Conservation (phyloP, 1,284 basidiomycete genomes). For the Ganoderma lingzhi region DNA sequence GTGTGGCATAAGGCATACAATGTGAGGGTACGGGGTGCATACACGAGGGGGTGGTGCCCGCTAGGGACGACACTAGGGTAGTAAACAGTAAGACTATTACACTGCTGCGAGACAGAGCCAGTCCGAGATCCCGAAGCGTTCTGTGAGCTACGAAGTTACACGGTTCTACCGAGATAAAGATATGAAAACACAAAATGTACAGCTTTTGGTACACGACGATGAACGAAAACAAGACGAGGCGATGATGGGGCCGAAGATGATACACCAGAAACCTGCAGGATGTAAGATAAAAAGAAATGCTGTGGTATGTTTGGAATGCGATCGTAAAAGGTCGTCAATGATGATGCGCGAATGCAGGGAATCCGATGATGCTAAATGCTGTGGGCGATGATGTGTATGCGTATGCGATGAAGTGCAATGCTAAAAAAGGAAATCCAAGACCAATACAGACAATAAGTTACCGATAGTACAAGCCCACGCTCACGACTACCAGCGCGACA, state of each 20-base stretch:
- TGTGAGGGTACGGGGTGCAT: slow-evolving; percentile 13
- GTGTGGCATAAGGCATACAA: slow-evolving; percentile 31
- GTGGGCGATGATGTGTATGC: slow-evolving; percentile 17
- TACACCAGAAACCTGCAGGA: slow-evolving; percentile 25
- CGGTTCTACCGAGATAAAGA: slow-evolving; percentile 47
- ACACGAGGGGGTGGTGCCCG: slow-evolving; percentile 14
- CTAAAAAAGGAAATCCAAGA: slow-evolving; percentile 19
- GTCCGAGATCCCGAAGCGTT: slow-evolving; percentile 15
- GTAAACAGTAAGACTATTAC: slow-evolving; percentile 2
- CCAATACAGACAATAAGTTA: slow-evolving; percentile 33
- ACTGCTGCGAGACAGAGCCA: slow-evolving; percentile 16
- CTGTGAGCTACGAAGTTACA: slow-evolving; percentile 31
- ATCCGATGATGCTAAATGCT: slow-evolving; percentile 24
- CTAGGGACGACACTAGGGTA: slow-evolving; percentile 16
- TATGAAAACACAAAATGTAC: slow-evolving; percentile 33
- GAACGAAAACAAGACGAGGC: slow-evolving; percentile 2
- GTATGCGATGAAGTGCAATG: slow-evolving; percentile 27
- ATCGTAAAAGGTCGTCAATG: slow-evolving; percentile 9
- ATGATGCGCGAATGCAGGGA: slow-evolving; percentile 25
- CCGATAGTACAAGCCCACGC: slow-evolving; percentile 15
- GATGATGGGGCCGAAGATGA: slow-evolving; percentile 6
- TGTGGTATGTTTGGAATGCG: slow-evolving; percentile 15
- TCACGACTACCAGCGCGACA: slow-evolving; percentile 21
- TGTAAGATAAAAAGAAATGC: slow-evolving; percentile 4
- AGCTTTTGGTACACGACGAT: slow-evolving; percentile 16